Percentiles rank a stretch among this genome's conserved stretches.
phyloP scores from a whole-genome alignment of 2,329 filamentous ascomycete genomes.

The Lachnellula subtilissima region DNA sequence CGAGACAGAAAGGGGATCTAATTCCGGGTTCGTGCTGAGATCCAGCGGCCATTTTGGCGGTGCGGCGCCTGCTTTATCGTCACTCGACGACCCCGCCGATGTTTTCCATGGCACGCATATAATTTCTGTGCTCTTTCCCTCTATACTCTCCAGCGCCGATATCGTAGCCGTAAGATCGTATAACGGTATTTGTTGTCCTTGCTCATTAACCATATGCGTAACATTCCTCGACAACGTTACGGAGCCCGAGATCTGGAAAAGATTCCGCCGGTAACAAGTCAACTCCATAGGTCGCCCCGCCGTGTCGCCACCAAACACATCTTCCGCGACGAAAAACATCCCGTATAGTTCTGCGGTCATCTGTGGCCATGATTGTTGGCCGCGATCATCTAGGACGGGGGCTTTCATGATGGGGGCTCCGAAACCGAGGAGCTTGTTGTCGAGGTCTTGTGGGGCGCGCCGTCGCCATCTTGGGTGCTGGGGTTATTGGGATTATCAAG shows the following conservation, averaged over 20 bases:
- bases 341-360: conserved; percentile 75
- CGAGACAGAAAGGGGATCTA: conserved; percentile 73
- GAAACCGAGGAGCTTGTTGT: conserved; percentile 72
- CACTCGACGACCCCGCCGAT: conserved; percentile 18
- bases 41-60: conserved; percentile 54
- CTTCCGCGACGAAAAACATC: conserved; percentile 86
- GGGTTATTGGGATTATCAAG: conserved; percentile 26
- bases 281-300: conserved; percentile 66
- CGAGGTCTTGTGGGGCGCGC: conserved; percentile 41
- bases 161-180: conserved; percentile 77
- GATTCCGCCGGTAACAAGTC: conserved; percentile 90
- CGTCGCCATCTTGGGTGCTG: conserved; percentile 13
- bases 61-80: conserved; percentile 41
- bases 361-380: conserved; percentile 53
- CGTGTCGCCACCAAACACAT: conserved; percentile 55
- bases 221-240: conserved; percentile 72
- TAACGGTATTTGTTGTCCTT: conserved; percentile 72
- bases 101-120: conserved; percentile 96
- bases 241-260: conserved; percentile 91
- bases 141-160: conserved; percentile 83
- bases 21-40: conserved; percentile 55
- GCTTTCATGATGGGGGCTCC: conserved; percentile 57
- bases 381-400: conserved; percentile 61
- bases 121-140: conserved; percentile 87
- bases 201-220: conserved; percentile 68